Percentiles rank a stretch among this genome's conserved stretches.
phyloP scores from a whole-genome alignment of 495 filamentous ascomycete genomes.

The Xylaria scruposa region DNA sequence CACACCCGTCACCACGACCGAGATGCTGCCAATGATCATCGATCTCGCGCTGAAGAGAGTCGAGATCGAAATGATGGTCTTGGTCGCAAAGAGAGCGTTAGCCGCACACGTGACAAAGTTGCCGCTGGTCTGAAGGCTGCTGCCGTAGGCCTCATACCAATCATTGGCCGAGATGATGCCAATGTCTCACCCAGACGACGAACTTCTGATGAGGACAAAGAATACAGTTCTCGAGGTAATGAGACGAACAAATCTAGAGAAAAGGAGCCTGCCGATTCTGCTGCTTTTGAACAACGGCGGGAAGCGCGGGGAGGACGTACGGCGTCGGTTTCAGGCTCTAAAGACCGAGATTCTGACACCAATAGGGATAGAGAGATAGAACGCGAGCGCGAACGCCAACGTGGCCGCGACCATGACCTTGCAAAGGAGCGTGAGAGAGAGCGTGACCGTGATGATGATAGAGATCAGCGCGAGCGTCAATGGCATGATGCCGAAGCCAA shows the following conservation, averaged over 20 bases:
- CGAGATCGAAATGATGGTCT: constrained; percentile 39
- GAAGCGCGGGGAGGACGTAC: constrained; percentile 39
- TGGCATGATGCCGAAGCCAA: constrained; percentile 39
- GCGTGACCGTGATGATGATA: constrained; percentile 31
- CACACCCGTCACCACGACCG: constrained; percentile 32
- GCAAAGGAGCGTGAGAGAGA: constrained; percentile 27
- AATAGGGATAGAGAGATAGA: constrained; percentile 24
- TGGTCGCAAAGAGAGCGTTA: constrained; percentile 33
- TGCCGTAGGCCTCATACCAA: constrained; percentile 43
- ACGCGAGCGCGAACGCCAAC: constrained; percentile 28
- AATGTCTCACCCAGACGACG: constrained; percentile 41
- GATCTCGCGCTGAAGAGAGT: constrained; percentile 30
- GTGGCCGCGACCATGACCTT: constrained; percentile 27
- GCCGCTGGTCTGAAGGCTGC: constrained; percentile 46
- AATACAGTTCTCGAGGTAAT: constrained; percentile 24
- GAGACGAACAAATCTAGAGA: constrained; percentile 35
- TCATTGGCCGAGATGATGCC: constrained; percentile 40
- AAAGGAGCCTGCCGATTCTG: constrained; percentile 29
- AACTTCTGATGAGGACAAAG: constrained; percentile 33
- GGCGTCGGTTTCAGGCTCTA: constrained; percentile 33
- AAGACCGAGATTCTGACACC: constrained; percentile 41
- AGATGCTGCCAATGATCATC: constrained; percentile 30
- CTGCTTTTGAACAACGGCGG: constrained; percentile 31
- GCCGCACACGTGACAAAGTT: constrained; percentile 45
- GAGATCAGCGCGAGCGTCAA: constrained; percentile 31